Conservation (phyloP, 1,139 yeast genomes). For the Scheffersomyces cryptocercus region DNA sequence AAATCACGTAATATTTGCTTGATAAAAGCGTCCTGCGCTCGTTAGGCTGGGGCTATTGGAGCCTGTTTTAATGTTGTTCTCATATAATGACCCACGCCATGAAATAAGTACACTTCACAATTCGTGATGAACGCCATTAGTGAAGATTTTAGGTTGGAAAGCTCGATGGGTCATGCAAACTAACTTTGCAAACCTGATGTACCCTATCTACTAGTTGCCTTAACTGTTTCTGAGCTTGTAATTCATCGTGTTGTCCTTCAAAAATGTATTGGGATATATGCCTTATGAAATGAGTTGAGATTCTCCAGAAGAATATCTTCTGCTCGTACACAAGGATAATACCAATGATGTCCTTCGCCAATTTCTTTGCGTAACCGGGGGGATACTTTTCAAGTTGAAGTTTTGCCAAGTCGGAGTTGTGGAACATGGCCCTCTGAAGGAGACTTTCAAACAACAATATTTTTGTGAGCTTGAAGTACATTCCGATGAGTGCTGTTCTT, state of each 20-base stretch:
- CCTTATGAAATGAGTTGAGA: conserved; percentile 33
- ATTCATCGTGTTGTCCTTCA: conserved; percentile 19
- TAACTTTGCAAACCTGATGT: too few species aligned
- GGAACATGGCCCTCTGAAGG: conserved; percentile 14
- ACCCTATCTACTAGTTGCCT: too few species aligned
- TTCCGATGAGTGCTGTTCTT: conserved; percentile 31
- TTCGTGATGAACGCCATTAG: too few species aligned
- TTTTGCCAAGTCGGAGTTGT: conserved; percentile 12
- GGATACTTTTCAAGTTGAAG: conserved; percentile 27
- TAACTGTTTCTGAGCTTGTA: too few species aligned
- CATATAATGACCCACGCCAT: too few species aligned
- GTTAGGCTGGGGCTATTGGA: too few species aligned
- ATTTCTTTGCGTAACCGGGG: conserved; percentile 23
- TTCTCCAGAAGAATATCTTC: conserved; percentile 36
- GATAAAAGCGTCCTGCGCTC: too few species aligned
- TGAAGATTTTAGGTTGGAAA: too few species aligned
- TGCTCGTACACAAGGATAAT: conserved; percentile 38
- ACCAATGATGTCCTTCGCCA: conserved; percentile 42
- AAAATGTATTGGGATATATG: conserved; percentile 31
- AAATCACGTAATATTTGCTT: too few species aligned
- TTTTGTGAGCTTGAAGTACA: conserved; percentile 34
- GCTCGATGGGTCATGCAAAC: too few species aligned
- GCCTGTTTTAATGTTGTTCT: too few species aligned
- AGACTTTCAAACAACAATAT: conserved; percentile 34
- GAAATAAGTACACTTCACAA: too few species aligned